phyloP scores from a whole-genome alignment of 2,329 filamentous ascomycete genomes.

The Fusarium luffae region DNA sequence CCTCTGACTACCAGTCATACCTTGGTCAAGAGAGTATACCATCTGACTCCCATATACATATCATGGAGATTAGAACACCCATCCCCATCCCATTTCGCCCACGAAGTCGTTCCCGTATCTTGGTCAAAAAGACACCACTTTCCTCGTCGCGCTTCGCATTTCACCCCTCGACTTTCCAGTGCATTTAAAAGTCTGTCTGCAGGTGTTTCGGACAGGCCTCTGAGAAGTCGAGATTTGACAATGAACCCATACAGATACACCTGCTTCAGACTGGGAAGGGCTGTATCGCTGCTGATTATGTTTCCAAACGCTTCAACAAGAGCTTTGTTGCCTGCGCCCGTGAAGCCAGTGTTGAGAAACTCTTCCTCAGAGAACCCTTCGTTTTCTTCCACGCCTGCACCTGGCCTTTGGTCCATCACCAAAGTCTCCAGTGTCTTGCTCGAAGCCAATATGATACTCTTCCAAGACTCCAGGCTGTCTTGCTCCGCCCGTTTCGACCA shows the following conservation, averaged over 20 bases:
- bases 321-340: neutral
- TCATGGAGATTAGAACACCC: conserved; percentile 7
- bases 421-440: conserved; percentile 13
- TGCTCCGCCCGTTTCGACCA: conserved; percentile 21
- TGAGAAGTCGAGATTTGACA: neutral
- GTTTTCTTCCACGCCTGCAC: conserved; percentile 11
- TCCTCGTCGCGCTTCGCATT: conserved; percentile 6
- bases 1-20: neutral
- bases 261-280: neutral
- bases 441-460: neutral
- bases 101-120: neutral
- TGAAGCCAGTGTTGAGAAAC: conserved; percentile 1
- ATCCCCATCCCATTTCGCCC: conserved; percentile 19
- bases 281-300: neutral
- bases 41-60: conserved; percentile 11
- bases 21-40: conserved; percentile 3
- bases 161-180: neutral
- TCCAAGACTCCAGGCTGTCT: conserved; percentile 1
- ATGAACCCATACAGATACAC: conserved; percentile 21
- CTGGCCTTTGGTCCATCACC: conserved; percentile 27
- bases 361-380: conserved; percentile 18
- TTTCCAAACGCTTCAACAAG: neutral
- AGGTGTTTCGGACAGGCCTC: neutral
- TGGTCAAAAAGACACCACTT: conserved; percentile 28
- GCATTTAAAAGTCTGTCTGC: conserved; percentile 1